Evolutionary conservation across 257 asterid genomes (phyloP), one percentile per base, ranked within the genome.

Genomic region (Nicotiana knightiana): DNA sequence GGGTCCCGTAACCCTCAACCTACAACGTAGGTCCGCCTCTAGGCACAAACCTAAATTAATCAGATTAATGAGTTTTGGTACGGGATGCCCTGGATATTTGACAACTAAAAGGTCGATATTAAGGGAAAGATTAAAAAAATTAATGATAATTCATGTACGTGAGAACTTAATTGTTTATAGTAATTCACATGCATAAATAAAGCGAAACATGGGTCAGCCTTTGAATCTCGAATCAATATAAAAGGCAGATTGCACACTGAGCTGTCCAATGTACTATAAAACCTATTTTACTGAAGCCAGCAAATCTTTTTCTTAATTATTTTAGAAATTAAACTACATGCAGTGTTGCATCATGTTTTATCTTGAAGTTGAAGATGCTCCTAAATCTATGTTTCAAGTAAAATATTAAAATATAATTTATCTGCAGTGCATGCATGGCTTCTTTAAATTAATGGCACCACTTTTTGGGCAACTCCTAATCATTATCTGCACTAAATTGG

Each of bases 401-500:
- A 39, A 48, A 43, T 21, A 43, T 48, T 73, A 24, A 10, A 43
- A 24, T 28, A 43, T 0, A 24, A 48, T 71, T 24, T 2, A 48
- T 46, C 51, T 48, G 21, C 39, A 46, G 24, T 71, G 39, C 61
- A 71, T 73, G 79, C 24, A 73, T 73, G 79, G 79, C 26, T 73
- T 73, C 24, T 26, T 73, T 73, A 24, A 13, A 48, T 73, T 73
- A 48, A 73, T 43, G 62, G 39, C 62, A 46, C 79, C 61, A 26
- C 79, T 7, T 48, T 73, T 73, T 48, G 35, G 15, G 62, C 2
- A 24, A 46, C 13, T 28, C 24, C 62, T 80, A 65, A 80, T 80
- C 59, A 80, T 65, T 63, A 65, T 46, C 48, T 65, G 83, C 78
- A 81, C 83, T 30, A 51, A 66, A 51, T 58, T 48, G 33, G 24